These are phyloP conservation scores for Trichoderma asperellum DNA, from an alignment of 2,329 filamentous ascomycete species.

Conservation along the genomic window DNA sequence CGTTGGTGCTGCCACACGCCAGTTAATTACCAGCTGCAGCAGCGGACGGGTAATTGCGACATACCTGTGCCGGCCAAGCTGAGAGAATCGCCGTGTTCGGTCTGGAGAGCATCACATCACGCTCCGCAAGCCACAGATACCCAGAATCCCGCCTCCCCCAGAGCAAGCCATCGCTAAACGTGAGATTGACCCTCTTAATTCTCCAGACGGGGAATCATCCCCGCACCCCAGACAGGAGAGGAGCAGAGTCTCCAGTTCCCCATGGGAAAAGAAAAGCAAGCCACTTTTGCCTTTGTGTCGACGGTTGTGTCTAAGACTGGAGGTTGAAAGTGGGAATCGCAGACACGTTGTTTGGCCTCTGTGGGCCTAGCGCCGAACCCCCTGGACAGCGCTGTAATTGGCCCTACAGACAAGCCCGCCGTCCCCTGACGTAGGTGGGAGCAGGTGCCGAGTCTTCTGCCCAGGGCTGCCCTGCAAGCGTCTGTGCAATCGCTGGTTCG, in stretches of 20 bases:
- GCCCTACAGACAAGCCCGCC: constrained; percentile 15
- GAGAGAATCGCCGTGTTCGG: not conserved
- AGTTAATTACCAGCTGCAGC: not conserved
- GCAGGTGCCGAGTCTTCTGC: constrained; percentile 19
- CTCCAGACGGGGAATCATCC: constrained; percentile 14
- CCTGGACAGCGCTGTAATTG: constrained; percentile 20
- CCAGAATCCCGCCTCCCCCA: not conserved
- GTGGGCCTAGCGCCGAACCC: not conserved
- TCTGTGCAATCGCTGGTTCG: constrained; percentile 7
- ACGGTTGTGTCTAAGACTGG: not conserved
- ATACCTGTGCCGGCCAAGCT: not conserved
- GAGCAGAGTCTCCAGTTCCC: constrained; percentile 24
- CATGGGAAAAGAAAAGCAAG: constrained; percentile 12
- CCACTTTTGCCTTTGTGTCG: constrained; percentile 9
- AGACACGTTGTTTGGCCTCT: constrained; percentile 16
- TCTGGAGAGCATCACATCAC: not conserved
- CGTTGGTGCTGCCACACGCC: not conserved
- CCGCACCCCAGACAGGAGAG: constrained; percentile 24
- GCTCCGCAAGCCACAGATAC: not conserved
- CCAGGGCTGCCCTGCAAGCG: constrained; percentile 8
- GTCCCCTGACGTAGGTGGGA: constrained; percentile 27
- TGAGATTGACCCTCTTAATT: constrained; percentile 3
- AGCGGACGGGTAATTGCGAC: not conserved
- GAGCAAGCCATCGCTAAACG: not conserved
- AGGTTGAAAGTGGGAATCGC: constrained; percentile 22